Evolutionary conservation across 148 eudicot species (phyloP).

Genomic region (Hydrangea macrophylla): DNA sequence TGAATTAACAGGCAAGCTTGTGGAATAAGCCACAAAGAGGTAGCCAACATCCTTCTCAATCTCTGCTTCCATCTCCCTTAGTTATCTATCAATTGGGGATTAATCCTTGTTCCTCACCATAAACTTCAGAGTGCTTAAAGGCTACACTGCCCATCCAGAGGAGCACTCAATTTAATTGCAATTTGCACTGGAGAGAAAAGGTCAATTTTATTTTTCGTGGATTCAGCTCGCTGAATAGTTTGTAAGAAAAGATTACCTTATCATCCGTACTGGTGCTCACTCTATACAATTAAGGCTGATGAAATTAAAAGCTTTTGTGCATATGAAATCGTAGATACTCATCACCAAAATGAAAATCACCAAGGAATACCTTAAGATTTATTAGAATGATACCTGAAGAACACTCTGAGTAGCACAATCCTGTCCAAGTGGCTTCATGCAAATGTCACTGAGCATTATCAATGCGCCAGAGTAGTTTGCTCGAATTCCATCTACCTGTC

Average conservation of each 20-base stretch:
- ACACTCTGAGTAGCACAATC: constrained; percentile 99
- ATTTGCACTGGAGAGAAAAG: background rate
- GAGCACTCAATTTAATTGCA: background rate
- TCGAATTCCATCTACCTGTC: constrained; percentile 83
- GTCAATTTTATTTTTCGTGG: background rate
- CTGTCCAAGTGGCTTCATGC: constrained; percentile 93
- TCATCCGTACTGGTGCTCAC: background rate
- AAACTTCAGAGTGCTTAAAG: background rate
- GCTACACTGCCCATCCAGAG: background rate
- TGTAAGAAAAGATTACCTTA: background rate
- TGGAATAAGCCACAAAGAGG: background rate
- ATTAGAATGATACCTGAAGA: constrained; percentile 60
- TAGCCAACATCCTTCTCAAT: background rate
- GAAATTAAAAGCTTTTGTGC: background rate
- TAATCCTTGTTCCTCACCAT: background rate
- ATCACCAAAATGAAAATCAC: background rate
- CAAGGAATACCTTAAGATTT: background rate
- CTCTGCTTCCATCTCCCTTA: background rate
- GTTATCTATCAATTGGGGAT: background rate
- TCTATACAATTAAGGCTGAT: background rate
- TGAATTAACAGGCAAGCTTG: background rate
- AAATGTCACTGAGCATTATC: constrained; percentile 78
- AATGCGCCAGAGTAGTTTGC: constrained; percentile 76
- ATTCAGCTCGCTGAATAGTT: background rate
- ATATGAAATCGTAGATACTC: background rate